These are phyloP conservation scores for Clavispora santaluciae DNA, from an alignment of 805 yeast species.

Conservation along the genomic window DNA sequence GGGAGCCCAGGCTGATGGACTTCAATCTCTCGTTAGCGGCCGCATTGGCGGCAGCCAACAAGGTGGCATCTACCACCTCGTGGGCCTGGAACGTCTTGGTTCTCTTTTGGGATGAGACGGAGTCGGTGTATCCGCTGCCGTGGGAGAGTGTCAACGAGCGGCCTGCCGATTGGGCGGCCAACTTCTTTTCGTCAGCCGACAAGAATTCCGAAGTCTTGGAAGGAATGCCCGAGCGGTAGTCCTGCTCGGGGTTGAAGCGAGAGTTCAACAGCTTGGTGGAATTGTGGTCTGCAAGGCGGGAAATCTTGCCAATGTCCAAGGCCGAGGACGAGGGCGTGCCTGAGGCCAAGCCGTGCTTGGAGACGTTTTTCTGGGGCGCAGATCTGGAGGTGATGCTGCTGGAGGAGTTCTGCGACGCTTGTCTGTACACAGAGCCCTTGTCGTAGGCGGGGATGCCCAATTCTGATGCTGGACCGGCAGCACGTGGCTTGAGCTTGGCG, in stretches of 20 bases:
- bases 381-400: conserved; percentile 42
- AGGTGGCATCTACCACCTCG: conserved; percentile 42
- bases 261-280: conserved; percentile 36
- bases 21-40: conserved; percentile 42
- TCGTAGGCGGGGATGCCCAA: conserved; percentile 31
- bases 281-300: conserved; percentile 33
- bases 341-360: conserved; percentile 33
- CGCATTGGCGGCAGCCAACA: conserved; percentile 45
- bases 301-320: conserved; percentile 33
- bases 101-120: conserved; percentile 24
- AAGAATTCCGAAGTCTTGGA: conserved; percentile 24
- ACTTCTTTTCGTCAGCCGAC: conserved; percentile 38
- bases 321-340: conserved; percentile 15
- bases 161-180: conserved; percentile 55
- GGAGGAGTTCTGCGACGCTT: conserved; percentile 37
- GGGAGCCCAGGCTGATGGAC: conserved; percentile 22
- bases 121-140: conserved; percentile 25
- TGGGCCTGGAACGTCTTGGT: conserved; percentile 35
- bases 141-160: conserved; percentile 49
- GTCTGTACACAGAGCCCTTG: conserved; percentile 25
- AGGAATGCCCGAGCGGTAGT: conserved; percentile 36
- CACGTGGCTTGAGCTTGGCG: conserved; percentile 17
- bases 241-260: conserved; percentile 39
- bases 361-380: conserved; percentile 34
- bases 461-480: conserved; percentile 17